These are phyloP conservation scores for Leccinum barrowsii DNA, from an alignment of 768 basidiomycete genomes.

Conservation along the genomic window DNA sequence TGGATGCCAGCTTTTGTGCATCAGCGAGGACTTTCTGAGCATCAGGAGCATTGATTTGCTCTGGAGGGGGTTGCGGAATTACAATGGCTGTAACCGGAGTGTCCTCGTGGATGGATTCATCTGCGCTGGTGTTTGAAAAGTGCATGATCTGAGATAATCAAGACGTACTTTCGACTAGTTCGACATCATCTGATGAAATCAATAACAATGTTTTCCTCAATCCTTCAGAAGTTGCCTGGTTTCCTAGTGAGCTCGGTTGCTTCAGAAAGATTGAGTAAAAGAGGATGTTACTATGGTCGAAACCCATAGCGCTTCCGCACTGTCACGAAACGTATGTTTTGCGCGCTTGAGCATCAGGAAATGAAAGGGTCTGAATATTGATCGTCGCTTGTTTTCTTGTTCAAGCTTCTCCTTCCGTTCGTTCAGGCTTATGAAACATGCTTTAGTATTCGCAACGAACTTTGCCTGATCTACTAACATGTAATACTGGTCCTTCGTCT, in stretches of 20 bases:
- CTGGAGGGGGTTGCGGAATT: neutral
- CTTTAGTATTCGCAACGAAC: neutral
- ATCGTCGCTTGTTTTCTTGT: neutral
- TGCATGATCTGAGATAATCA: too few species aligned
- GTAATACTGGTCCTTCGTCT: neutral
- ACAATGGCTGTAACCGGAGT: neutral
- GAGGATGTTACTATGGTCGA: neutral
- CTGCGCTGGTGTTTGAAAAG: neutral
- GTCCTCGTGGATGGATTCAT: neutral
- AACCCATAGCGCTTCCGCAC: neutral
- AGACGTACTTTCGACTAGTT: neutral
- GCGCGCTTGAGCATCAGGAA: neutral
- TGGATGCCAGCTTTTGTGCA: neutral
- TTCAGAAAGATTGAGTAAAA: too few species aligned
- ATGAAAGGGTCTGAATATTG: neutral
- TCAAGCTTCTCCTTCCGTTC: neutral
- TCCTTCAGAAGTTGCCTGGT: constrained; percentile 1
- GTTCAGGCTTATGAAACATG: neutral
- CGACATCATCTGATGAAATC: neutral
- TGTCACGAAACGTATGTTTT: neutral
- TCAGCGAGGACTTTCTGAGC: neutral
- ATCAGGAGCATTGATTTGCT: constrained; percentile 1
- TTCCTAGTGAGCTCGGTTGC: neutral
- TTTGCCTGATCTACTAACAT: too few species aligned
- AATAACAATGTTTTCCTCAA: constrained; percentile 3